Evolutionary conservation across 805 yeast genomes (phyloP).

Genomic region (Pichia thaimueangensis): DNA sequence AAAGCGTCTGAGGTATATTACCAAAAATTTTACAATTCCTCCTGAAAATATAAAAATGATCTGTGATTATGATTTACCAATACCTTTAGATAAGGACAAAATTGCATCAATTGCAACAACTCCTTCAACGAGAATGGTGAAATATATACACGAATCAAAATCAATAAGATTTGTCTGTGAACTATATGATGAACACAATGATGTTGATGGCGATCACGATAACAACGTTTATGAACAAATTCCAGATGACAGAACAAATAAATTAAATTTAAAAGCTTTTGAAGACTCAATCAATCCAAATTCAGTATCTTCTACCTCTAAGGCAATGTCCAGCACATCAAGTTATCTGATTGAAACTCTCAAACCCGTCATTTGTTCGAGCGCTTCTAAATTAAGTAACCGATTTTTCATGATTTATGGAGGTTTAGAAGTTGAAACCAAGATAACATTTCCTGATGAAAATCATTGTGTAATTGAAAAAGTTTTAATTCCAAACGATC

Average conservation of each 20-base stretch:
- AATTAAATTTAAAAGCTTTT: not conserved
- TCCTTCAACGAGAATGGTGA: slow-evolving; percentile 33
- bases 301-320: not conserved
- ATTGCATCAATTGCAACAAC: slow-evolving; percentile 37
- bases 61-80: slow-evolving; percentile 35
- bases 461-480: slow-evolving; percentile 36
- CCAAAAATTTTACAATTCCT: slow-evolving; percentile 29
- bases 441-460: slow-evolving; percentile 21
- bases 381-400: slow-evolving; percentile 45
- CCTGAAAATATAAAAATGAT: slow-evolving; percentile 26
- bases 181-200: slow-evolving; percentile 2
- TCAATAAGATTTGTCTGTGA: slow-evolving; percentile 25
- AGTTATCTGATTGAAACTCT: slow-evolving; percentile 29
- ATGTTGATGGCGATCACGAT: not conserved
- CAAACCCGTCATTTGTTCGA: slow-evolving; percentile 43
- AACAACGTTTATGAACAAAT: not conserved
- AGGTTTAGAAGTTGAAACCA: slow-evolving; percentile 48
- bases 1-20: slow-evolving; percentile 19
- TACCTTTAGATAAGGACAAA: slow-evolving; percentile 38
- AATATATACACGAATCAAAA: slow-evolving; percentile 35
- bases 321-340: slow-evolving; percentile 13
- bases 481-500: slow-evolving; percentile 32
- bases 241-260: not conserved
- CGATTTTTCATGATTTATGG: slow-evolving; percentile 60
- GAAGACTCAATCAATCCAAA: not conserved